These are phyloP conservation scores for Suaeda aralocaspica DNA, from an alignment of 148 eudicot species.

Conservation along the genomic window DNA sequence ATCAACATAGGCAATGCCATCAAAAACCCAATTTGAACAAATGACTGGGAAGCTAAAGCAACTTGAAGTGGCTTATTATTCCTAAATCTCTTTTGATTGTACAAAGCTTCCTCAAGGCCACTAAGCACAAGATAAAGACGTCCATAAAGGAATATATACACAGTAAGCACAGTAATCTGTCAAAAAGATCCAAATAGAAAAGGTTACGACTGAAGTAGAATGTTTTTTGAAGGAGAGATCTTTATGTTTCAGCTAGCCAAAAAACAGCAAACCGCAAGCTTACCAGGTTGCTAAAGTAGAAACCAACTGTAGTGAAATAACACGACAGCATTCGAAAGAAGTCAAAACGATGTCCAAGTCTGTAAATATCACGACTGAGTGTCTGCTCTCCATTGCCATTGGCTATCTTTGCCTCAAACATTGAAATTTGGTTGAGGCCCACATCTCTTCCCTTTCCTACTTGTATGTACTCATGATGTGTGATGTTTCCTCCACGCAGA, in stretches of 20 bases:
- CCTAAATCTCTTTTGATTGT: constrained; percentile 43
- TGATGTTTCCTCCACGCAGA: constrained; percentile 97
- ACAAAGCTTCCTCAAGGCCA: constrained; percentile 83
- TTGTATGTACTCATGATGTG: constrained; percentile 98
- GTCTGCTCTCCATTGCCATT: constrained; percentile 99
- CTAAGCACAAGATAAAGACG: constrained; percentile 94
- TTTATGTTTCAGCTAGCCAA: not conserved
- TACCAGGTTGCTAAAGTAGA: constrained; percentile 96
- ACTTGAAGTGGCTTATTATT: constrained; percentile 75
- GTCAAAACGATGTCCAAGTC: constrained; percentile 99
- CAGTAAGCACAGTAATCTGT: constrained; percentile 95
- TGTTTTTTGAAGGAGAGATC: no score
- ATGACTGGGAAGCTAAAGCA: constrained; percentile 96
- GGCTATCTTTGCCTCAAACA: constrained; percentile 97
- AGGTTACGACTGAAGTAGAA: constrained; percentile 7
- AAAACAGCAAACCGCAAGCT: constrained; percentile 2
- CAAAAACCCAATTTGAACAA: constrained; percentile 91
- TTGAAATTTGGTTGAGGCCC: constrained; percentile 94
- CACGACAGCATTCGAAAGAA: constrained; percentile 93
- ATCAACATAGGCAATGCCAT: constrained; percentile 99
- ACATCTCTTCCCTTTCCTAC: constrained; percentile 99
- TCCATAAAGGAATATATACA: constrained; percentile 87
- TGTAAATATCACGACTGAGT: constrained; percentile 87
- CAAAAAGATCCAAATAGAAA: constrained; percentile 7
- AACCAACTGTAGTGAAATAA: constrained; percentile 93